phyloP scores from a whole-genome alignment of 371 early-diverging fungal genomes.

The Mortierella sp. region DNA sequence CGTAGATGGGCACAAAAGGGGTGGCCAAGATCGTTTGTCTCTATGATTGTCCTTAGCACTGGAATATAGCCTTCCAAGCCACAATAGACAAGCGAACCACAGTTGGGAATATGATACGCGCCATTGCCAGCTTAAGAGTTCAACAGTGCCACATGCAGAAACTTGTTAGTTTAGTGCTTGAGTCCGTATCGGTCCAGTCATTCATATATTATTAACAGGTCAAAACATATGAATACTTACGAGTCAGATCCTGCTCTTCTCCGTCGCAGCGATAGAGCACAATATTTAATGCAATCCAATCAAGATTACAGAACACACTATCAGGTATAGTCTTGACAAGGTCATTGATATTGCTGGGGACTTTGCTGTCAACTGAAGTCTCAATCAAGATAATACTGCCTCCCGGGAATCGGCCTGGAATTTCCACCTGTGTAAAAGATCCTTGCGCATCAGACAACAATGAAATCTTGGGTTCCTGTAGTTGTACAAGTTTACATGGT shows the following conservation, averaged over 20 bases:
- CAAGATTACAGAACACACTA: constrained; percentile 62
- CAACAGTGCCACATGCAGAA: not conserved
- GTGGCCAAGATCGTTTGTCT: constrained; percentile 92
- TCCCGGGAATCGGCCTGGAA: constrained; percentile 73
- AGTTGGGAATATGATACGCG: constrained; percentile 88
- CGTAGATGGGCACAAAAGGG: constrained; percentile 92
- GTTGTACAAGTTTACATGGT: constrained; percentile 60
- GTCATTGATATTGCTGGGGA: constrained; percentile 57
- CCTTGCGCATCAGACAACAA: constrained; percentile 65
- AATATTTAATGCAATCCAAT: constrained; percentile 81
- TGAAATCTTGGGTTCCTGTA: constrained; percentile 66
- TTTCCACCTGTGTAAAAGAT: constrained; percentile 67
- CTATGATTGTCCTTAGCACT: constrained; percentile 78
- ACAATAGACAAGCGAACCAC: constrained; percentile 86
- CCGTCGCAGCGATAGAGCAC: constrained; percentile 85
- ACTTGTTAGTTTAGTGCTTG: not conserved
- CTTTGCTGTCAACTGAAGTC: constrained; percentile 67
- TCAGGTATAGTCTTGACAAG: constrained; percentile 61
- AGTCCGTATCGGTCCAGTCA: not conserved
- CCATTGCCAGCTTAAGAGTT: constrained; percentile 68
- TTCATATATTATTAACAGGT: not conserved
- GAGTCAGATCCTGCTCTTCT: constrained; percentile 86
- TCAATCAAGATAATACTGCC: constrained; percentile 80
- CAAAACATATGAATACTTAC: constrained; percentile 13
- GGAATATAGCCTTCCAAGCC: constrained; percentile 95